A percentile compares a stretch with the other conserved stretches of the same genome.
These are phyloP conservation scores for Cucurbita maxima DNA, from an alignment of 306 rosid genomes.

Conservation along the genomic window DNA sequence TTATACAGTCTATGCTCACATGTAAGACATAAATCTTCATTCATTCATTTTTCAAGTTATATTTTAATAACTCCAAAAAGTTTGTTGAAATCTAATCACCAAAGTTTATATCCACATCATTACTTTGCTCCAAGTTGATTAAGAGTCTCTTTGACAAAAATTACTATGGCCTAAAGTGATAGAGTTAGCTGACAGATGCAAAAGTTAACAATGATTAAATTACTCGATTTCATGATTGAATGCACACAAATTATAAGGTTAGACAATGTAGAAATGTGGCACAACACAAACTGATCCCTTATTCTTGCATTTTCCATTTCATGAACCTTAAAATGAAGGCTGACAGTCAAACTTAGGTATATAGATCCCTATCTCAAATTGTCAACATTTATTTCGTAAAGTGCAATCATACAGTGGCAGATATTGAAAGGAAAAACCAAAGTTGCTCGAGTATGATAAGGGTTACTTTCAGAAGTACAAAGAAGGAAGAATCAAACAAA, in stretches of 20 bases:
- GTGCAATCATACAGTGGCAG: not conserved
- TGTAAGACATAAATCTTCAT: not conserved
- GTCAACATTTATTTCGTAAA: not conserved
- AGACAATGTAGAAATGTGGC: not conserved
- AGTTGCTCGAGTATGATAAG: not conserved
- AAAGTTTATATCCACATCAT: not conserved
- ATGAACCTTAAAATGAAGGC: not conserved
- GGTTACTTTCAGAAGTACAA: not conserved
- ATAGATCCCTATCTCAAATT: not conserved
- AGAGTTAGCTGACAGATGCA: not conserved
- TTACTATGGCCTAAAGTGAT: not conserved
- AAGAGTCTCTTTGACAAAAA: not conserved
- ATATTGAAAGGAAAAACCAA: not conserved
- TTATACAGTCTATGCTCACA: not conserved
- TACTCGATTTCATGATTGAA: not conserved
- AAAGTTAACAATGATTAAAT: not conserved
- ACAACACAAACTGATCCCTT: not conserved
- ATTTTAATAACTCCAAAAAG: not conserved
- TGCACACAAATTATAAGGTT: not conserved
- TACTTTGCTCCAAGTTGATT: not conserved
- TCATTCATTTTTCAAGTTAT: not conserved
- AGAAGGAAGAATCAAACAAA: not conserved
- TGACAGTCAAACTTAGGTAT: not conserved
- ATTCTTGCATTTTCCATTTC: not conserved
- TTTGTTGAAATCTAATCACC: not conserved